These are phyloP conservation scores for Aureobasidium leucospermi DNA, from an alignment of 2,329 filamentous ascomycete species.

Conservation along the genomic window DNA sequence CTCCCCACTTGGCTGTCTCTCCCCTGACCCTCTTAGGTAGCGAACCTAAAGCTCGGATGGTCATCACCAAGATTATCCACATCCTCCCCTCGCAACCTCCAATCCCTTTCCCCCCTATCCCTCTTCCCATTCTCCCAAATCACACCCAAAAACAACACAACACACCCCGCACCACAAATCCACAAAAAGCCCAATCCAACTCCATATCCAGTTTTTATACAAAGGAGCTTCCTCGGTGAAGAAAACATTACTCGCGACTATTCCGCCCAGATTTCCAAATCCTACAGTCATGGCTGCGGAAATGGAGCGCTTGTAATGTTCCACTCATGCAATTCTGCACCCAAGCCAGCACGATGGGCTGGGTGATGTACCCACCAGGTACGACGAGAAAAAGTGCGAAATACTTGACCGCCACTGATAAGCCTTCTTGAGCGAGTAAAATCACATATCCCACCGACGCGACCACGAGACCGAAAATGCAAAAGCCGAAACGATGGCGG, in stretches of 20 bases:
- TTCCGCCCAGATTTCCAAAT: constrained; percentile 45
- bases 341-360: constrained; percentile 51
- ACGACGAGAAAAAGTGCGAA: constrained; percentile 50
- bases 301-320: constrained; percentile 50
- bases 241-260: constrained; percentile 47
- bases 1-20: too few species aligned
- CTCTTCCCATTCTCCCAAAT: constrained; percentile 40
- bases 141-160: constrained; percentile 35
- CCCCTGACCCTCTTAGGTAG: constrained; percentile 1
- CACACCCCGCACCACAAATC: constrained; percentile 36
- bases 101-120: constrained; percentile 40
- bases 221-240: constrained; percentile 39
- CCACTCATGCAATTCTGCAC: constrained; percentile 50
- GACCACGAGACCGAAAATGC: constrained; percentile 44
- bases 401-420: constrained; percentile 42
- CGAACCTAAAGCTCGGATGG: constrained; percentile 43
- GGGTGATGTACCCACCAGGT: constrained; percentile 47
- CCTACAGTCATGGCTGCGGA: constrained; percentile 47
- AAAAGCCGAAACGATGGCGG: constrained; percentile 48
- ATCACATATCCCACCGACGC: constrained; percentile 50
- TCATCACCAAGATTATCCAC: constrained; percentile 45
- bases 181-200: constrained; percentile 41
- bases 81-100: constrained; percentile 35
- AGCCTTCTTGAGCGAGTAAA: constrained; percentile 41
- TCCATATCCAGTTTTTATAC: constrained; percentile 45